Conservation (phyloP, 139 green algal species). For the Pseudopediastrum boryanum region DNA sequence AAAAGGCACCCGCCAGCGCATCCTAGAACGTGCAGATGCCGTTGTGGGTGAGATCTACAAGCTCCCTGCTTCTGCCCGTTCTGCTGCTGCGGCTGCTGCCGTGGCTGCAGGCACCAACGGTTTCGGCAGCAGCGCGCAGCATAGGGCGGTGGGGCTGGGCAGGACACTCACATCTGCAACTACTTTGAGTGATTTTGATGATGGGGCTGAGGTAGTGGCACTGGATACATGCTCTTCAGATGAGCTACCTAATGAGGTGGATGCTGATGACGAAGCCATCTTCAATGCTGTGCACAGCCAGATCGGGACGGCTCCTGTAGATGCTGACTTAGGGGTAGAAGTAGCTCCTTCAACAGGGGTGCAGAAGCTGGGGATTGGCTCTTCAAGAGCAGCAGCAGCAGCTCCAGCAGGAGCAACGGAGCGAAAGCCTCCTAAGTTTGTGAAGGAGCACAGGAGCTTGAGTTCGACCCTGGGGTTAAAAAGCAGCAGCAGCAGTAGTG, state of each 20-base stretch:
- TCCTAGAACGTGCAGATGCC: slow-evolving; percentile 64
- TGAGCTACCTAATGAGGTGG: background rate
- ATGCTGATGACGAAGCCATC: slow-evolving; percentile 35
- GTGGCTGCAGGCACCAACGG: too few relatives aligned
- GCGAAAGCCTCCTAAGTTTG: background rate
- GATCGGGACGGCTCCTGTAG: too few relatives aligned
- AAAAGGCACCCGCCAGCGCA: slow-evolving; percentile 33
- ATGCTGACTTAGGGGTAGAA: too few relatives aligned
- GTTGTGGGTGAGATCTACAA: slow-evolving; percentile 64
- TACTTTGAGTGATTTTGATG: too few relatives aligned
- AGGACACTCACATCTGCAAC: too few relatives aligned
- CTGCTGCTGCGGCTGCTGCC: too few relatives aligned
- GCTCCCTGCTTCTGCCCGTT: too few relatives aligned
- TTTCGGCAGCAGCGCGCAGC: too few relatives aligned
- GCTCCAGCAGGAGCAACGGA: slow-evolving; percentile 29
- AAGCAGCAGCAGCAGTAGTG: background rate
- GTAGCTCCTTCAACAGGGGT: slow-evolving; percentile 1
- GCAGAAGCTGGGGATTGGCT: background rate
- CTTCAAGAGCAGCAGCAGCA: slow-evolving; percentile 11
- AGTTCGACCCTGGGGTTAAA: background rate
- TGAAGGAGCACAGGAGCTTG: slow-evolving; percentile 3
- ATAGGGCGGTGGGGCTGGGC: too few relatives aligned
- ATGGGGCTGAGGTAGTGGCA: too few relatives aligned
- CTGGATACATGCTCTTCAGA: background rate
- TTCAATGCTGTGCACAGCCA: slow-evolving; percentile 4